phyloP scores from a whole-genome alignment of 306 rosid genomes.

The Hylodesmum podocarpum region DNA sequence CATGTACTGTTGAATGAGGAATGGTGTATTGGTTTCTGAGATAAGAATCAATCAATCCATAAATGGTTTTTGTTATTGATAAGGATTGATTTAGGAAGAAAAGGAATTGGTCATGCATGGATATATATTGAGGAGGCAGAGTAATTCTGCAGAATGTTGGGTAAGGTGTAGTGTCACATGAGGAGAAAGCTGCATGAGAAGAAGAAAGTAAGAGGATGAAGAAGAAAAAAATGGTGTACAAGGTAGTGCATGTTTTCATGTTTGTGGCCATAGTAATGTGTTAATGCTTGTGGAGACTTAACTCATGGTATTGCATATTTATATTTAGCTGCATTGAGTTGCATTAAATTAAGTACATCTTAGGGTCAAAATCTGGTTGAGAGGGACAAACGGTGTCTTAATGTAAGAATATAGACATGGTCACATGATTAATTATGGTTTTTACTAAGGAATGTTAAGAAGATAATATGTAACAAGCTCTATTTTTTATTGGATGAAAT shows the following conservation, averaged over 20 bases:
- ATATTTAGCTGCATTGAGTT: not conserved
- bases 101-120: conserved; percentile 18
- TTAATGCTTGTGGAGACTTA: not conserved
- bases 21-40: conserved; percentile 3
- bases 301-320: conserved; percentile 25
- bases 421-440: too few species aligned
- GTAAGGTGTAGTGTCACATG: conserved; percentile 36
- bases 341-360: too few species aligned
- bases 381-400: too few species aligned
- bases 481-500: too few species aligned
- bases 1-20: conserved; percentile 26
- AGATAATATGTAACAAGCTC: too few species aligned
- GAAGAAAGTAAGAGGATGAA: conserved; percentile 8
- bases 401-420: too few species aligned
- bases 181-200: conserved; percentile 6
- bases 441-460: too few species aligned
- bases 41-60: conserved; percentile 6
- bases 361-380: too few species aligned
- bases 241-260: not conserved
- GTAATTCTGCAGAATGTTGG: conserved; percentile 42
- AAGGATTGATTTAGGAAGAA: conserved; percentile 40
- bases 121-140: not conserved
- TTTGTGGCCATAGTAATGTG: conserved; percentile 29
- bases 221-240: conserved; percentile 24
- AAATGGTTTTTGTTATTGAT: conserved; percentile 29